Base-by-base conservation (phyloP, 192 early-diverging fungal genomes). In the Podila horticola region DNA sequence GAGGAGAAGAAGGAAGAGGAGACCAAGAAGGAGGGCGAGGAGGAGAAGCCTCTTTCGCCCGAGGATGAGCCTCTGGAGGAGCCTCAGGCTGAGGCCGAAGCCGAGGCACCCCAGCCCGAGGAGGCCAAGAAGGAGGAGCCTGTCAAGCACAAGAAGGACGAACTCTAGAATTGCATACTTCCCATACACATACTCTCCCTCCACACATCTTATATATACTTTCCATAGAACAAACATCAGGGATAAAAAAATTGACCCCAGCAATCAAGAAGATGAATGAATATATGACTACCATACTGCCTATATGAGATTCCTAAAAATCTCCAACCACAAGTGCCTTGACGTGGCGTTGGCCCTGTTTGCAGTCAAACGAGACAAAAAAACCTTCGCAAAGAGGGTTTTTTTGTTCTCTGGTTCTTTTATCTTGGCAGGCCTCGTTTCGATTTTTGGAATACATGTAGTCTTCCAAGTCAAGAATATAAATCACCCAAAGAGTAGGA, bases 61-160 rank as follows among this genome's bases (percentile, higher is more conserved):
- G 41, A 45, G 36, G 28, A 63, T 34, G 52, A 72, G 24, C 65
- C n/a, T 26, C 61, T 68, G 13, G 74, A 81, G 49, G 28, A 63
- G 15, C 15, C 41, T 41, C 48, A 72, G 20, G 67, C 34, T 36
- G 34, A 36, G 34, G 34, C 34, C 1, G 34, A 36, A 71, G 20
- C 29, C 61, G 31, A 31, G 41, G 41, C 41, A 45, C 41, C 41
- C 41, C 1, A 62, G 59, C 33, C 49, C 6, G 51, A 71, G 65
- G 41, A 60, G 64, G 9, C 64, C 19, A 36, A 33, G 28, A 62
- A 62, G 33, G 58, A 30, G 55, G 75, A 79, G 49, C 52, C 64
- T 26, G 55, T 58, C 31, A 68, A 81, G 66, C 77, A 68, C 62
- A 64, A 31, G 29, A 81, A 81, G 77, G 77, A 81, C 31, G 77